Conservation (phyloP, 2,329 filamentous ascomycete species). For the Neophaeococcomyces aloes region DNA sequence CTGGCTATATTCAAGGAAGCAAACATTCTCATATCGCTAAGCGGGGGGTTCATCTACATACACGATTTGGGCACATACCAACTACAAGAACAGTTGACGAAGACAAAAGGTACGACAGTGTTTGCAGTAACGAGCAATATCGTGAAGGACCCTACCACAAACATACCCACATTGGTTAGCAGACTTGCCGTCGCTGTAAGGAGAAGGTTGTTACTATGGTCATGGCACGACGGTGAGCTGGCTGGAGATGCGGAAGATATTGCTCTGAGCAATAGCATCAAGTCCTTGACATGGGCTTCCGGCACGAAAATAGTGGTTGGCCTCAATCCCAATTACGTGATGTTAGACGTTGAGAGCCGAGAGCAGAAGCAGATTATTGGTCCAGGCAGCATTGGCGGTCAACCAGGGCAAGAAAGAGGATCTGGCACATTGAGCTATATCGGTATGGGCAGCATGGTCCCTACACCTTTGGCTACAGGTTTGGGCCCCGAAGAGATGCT, state of each 20-base stretch:
- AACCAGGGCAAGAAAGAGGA: conserved; percentile 54
- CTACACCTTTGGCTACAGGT: conserved; percentile 76
- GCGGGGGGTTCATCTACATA: conserved; percentile 78
- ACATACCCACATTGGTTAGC: conserved; percentile 86
- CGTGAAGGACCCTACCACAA: conserved; percentile 74
- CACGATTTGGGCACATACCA: conserved; percentile 81
- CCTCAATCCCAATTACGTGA: conserved; percentile 80
- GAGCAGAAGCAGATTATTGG: conserved; percentile 69
- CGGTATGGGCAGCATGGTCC: conserved; percentile 82
- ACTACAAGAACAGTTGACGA: conserved; percentile 65
- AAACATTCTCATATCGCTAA: conserved; percentile 79
- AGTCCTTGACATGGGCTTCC: conserved; percentile 82
- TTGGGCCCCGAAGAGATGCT: conserved; percentile 75
- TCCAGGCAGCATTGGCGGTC: conserved; percentile 59
- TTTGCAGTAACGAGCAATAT: conserved; percentile 96
- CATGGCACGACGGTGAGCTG: conserved; percentile 91
- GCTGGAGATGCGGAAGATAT: conserved; percentile 64
- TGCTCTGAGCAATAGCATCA: conserved; percentile 68
- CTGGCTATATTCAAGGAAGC: conserved; percentile 93
- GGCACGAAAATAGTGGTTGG: conserved; percentile 80
- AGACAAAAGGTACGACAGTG: conserved; percentile 76
- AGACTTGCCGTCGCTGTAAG: conserved; percentile 87
- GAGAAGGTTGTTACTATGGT: conserved; percentile 79
- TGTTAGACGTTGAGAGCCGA: conserved; percentile 71
- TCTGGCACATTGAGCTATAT: conserved; percentile 94